These are phyloP conservation scores for Leptographium lundbergii DNA, from an alignment of 2,329 filamentous ascomycete species.

Conservation along the genomic window DNA sequence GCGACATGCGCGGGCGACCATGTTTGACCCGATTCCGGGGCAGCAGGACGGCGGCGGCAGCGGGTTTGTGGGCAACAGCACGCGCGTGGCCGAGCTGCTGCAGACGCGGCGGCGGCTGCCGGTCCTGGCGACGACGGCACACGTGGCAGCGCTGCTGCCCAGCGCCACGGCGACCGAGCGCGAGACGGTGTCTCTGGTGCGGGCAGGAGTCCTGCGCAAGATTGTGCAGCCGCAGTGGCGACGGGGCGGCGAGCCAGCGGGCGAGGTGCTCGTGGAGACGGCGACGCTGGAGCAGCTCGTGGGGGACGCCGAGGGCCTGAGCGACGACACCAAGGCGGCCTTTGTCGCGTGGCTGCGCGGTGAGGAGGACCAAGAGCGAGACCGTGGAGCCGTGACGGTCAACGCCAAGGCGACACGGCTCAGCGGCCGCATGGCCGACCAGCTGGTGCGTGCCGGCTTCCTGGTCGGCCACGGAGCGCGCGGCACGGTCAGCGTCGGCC, in stretches of 20 bases:
- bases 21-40: slow-evolving; percentile 54
- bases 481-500: slow-evolving; percentile 16
- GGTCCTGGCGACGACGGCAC: slow-evolving; percentile 51
- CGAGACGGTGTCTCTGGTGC: slow-evolving; percentile 49
- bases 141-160: slow-evolving; percentile 49
- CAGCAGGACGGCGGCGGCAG: slow-evolving; percentile 16
- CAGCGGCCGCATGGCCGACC: slow-evolving; percentile 33
- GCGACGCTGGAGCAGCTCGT: slow-evolving; percentile 42
- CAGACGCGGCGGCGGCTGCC: slow-evolving; percentile 47
- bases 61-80: slow-evolving; percentile 11
- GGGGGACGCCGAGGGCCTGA: slow-evolving; percentile 18
- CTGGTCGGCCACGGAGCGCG: slow-evolving; percentile 35
- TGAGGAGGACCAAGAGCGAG: slow-evolving; percentile 26
- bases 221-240: slow-evolving; percentile 46
- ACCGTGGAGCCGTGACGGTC: slow-evolving; percentile 7
- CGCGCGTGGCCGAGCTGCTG: slow-evolving; percentile 47
- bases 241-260: slow-evolving; percentile 5
- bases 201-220: slow-evolving; percentile 44
- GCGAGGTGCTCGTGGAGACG: slow-evolving; percentile 51
- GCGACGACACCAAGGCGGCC: slow-evolving; percentile 30
- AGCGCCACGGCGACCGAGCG: slow-evolving; percentile 54
- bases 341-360: slow-evolving; percentile 39
- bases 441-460: slow-evolving; percentile 54
- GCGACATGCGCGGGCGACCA: slow-evolving; percentile 43
- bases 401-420: slow-evolving; percentile 18